Evolutionary conservation across 805 yeast genomes (phyloP), one percentile per base, ranked within the genome.

Genomic region (Teunomyces lycoperdinae): DNA sequence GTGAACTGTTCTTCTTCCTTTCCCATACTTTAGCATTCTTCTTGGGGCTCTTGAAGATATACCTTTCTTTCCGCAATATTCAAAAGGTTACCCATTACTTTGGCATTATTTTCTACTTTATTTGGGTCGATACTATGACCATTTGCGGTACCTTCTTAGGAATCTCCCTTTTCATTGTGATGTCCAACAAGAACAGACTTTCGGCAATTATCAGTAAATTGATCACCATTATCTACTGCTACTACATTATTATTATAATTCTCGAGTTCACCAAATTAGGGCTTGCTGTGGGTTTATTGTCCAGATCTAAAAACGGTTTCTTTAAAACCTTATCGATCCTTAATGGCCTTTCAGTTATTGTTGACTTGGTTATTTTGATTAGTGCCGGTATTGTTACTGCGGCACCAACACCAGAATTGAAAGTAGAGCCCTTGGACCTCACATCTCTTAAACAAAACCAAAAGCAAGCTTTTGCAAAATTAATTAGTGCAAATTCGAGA

Each of bases 81-180:
- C 41, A 24, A n/a, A 38, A 38, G 4, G 41, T 38, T 16, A 17
- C n/a, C 16, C 27, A 26, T 6, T 38, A 38, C 41, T 38, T 38
- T 38, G 41, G 41, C 28, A n/a, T 38, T n/a, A 26, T 38, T 6
- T 38, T 38, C 10, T 38, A 38, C 16, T 38, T 38, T 24, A 38
- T 38, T 13, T 26, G 27, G 28, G 41, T 38, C 10, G 41, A 38
- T 38, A 38, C 41, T 29, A 20, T 38, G 41, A 38, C 41, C n/a
- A 11, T 38, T 13, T 20, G 41, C 13, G 41, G 41, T 26, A 38
- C 41, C 17, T 38, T 38, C 13, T 24, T 38, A 29, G 41, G 41
- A 11, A 28, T 38, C n/a, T 38, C 41, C 2, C 41, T 38, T 26
- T 20, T 38, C 41, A n/a, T 38, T 26, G 41, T 38, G 10, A 24